Conservation (phyloP, 2,329 filamentous ascomycete species). For the Xylaria arbuscula region DNA sequence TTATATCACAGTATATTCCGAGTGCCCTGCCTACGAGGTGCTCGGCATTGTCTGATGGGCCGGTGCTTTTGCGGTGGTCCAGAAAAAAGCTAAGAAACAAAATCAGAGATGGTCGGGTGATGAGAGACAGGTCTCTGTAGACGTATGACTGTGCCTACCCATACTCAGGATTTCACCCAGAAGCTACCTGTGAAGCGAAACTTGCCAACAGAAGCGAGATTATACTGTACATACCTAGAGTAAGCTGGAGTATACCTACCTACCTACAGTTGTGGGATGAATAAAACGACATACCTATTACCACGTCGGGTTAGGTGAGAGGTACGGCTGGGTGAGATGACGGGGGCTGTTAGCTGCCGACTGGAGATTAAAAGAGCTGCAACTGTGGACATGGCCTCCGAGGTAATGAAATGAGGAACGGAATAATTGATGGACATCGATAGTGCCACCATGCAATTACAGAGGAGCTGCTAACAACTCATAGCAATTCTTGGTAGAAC, state of each 20-base stretch:
- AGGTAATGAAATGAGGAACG: constrained; percentile 28
- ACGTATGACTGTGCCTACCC: neutral
- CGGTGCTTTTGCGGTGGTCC: neutral
- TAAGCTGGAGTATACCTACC: no score
- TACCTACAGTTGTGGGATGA: constrained; percentile 15
- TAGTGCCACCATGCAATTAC: constrained; percentile 4
- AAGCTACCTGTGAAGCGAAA: constrained; percentile 5
- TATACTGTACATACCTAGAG: no score
- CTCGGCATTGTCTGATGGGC: neutral
- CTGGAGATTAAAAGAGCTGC: constrained; percentile 39
- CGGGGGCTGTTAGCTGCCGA: constrained; percentile 20
- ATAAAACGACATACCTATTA: constrained; percentile 14
- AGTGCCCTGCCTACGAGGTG: neutral
- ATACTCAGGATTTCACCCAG: neutral
- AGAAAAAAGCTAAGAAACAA: neutral
- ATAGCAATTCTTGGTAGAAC: constrained; percentile 26
- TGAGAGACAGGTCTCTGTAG: neutral
- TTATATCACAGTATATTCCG: no score
- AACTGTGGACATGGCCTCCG: constrained; percentile 29
- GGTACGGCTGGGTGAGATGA: constrained; percentile 22
- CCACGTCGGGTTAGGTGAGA: neutral
- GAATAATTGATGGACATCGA: constrained; percentile 12
- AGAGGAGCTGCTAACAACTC: constrained; percentile 19
- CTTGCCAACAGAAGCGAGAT: constrained; percentile 23
- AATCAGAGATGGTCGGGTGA: neutral